Conservation (phyloP, 1,284 basidiomycete species). For the Termitomyces sp. region DNA sequence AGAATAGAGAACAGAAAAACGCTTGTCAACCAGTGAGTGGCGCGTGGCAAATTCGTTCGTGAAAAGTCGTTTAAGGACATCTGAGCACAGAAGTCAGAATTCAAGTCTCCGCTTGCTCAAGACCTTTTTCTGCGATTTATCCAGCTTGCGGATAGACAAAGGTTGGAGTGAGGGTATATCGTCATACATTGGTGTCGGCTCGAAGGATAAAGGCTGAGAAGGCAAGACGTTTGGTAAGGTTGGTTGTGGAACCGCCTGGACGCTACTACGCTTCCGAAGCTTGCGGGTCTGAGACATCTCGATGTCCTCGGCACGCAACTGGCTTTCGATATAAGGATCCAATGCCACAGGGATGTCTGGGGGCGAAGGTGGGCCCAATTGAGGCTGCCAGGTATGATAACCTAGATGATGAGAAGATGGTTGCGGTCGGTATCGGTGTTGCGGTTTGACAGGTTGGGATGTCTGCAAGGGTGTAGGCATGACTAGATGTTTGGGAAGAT, state of each 20-base stretch:
- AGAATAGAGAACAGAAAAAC: conserved; percentile 4
- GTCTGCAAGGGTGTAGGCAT: conserved; percentile 58
- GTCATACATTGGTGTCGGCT: conserved; percentile 4
- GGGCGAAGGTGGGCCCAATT: conserved; percentile 13
- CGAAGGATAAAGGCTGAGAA: conserved; percentile 11
- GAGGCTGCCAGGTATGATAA: conserved; percentile 12
- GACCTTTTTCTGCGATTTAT: conserved; percentile 15
- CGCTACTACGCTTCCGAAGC: conserved; percentile 14
- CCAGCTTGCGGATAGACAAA: conserved; percentile 9
- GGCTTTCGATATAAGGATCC: conserved; percentile 5
- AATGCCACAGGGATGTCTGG: conserved; percentile 1
- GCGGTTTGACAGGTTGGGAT: conserved; percentile 10
- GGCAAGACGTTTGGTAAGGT: background rate
- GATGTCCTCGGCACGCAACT: conserved; percentile 11
- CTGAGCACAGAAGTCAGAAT: conserved; percentile 6
- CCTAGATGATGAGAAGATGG: conserved; percentile 8
- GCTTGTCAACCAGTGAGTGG: conserved; percentile 12
- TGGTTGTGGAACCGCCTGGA: background rate
- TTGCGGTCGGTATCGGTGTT: conserved; percentile 9
- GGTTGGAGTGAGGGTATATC: conserved; percentile 5
- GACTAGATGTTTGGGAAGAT: conserved; percentile 56
- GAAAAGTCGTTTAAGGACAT: background rate
- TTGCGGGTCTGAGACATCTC: conserved; percentile 14
- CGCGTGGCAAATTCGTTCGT: conserved; percentile 1
- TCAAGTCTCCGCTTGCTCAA: conserved; percentile 19